Evolutionary conservation across 805 yeast genomes (phyloP), one percentile per base, ranked within the genome.

Genomic region (Metschnikowia shivogae): DNA sequence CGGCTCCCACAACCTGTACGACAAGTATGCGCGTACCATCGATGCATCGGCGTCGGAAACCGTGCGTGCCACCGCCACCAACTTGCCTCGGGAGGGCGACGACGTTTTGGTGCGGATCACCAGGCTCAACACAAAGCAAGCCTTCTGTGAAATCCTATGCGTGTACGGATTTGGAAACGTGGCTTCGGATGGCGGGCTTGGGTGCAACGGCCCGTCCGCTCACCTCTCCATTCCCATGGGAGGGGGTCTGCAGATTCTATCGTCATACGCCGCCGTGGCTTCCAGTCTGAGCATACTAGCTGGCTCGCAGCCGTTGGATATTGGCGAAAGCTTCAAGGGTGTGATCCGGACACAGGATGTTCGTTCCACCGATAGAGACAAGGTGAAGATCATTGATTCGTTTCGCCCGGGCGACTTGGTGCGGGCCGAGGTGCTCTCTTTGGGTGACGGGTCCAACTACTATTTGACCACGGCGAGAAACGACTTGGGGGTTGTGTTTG

Each of bases 381-480:
- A 80, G 57, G 90, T 89, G 28, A 84, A 84, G 57, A 75, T 92
- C 29, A 76, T 80, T 46, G 87, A 87, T 14, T 76, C 89, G 59
- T 93, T 83, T 66, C 78, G 78, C 54, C 98, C 98, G 0, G 97
- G 97, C 12, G 99, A 93, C 64, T 79, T 93, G 42, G 86, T 93
- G 2, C 74, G 96, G 49, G 97, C 96, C 0, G 71, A 76, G 53
- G 83, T 90, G 7, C 69, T 78, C n/a, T 87, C 96, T 0, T 68
- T 93, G 29, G 99, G 99, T 44, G 99, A 93, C 64, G 98, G 98
- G 7, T 75, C 85, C 14, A 87, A 88, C 61, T 93, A 90, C 61
- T 93, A 90, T 62, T 70, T 93, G 50, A 78, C 89, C 6, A 93
- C 99, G 0, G 95, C 97, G 2, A 73, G 84, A 50, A 89, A 92